Base-by-base conservation (phyloP, 306 rosid species). In the Elaeagnus macrophylla region DNA sequence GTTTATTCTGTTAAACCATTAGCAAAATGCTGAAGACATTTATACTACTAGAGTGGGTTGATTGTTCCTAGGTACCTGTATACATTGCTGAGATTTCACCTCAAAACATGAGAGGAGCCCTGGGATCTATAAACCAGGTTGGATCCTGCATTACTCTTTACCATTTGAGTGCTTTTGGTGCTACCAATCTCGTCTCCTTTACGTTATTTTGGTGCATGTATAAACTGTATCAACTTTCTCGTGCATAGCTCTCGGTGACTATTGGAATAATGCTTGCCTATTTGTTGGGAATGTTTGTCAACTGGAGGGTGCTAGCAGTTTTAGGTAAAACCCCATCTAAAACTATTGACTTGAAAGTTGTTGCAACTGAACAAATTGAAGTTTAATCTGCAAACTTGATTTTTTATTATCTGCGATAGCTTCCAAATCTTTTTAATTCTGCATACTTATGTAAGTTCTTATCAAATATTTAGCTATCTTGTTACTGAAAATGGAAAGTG, bases 81-180 rank as follows among this genome's bases (percentile, higher is more conserved):
- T 87, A 87, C 77, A 87, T 87, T 58, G 89, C 96, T 43, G 96
- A 87, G 80, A 80, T 87, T 60, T 57, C 96, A 49, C 96, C 96
- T 64, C 83, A 83, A 67, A 71, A 87, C 77, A 48, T 81, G 82
- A 77, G 96, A 74, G 96, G 96, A 60, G 11, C 74, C 70, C 85
- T 87, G 68, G 96, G 96, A 46, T 79, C 96, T 46, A 85, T 83
- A 32, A 83, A 87, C 49, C 96, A 87, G 96, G 96, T 87, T 70
- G 54, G 68, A 25, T 18, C 55, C 39, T 41, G 44, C 62, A n/a
- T 57, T 60, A 37, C 54, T 67, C 51, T 53, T 36, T 66, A 44
- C 54, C 51, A 15, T 47, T 17, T 11, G 6, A 2, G 37, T 71
- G 4, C 32, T 25, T 25, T 25, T 0, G 32, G 32, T 25, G 32